Percentiles rank a stretch among this genome's conserved stretches.
These are phyloP conservation scores for Colletotrichum melonis DNA, from an alignment of 2,329 filamentous ascomycete genomes.

Conservation along the genomic window DNA sequence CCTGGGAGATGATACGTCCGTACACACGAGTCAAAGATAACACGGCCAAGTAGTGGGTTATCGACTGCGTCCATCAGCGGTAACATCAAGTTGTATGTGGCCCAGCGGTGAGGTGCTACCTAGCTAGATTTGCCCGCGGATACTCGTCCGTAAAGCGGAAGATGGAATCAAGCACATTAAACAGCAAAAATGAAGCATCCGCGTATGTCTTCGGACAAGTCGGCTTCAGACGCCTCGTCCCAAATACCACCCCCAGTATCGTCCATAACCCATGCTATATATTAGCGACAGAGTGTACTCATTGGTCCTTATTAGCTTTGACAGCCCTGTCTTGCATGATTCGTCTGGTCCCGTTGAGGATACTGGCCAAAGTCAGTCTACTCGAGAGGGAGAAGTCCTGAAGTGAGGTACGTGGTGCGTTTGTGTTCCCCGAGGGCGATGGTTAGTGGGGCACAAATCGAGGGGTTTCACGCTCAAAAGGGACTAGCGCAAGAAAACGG, in stretches of 20 bases:
- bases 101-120: too few relatives aligned
- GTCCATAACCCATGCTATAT: not conserved
- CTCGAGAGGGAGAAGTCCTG: not conserved
- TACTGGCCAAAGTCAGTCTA: slow-evolving; percentile 15
- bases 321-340: slow-evolving; percentile 13
- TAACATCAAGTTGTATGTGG: too few relatives aligned
- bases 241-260: not conserved
- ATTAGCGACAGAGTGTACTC: not conserved
- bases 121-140: too few relatives aligned
- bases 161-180: not conserved
- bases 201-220: not conserved
- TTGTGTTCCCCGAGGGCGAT: not conserved
- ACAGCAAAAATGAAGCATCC: not conserved
- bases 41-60: too few relatives aligned
- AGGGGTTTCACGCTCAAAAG: slow-evolving; percentile 32
- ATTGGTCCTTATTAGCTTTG: not conserved
- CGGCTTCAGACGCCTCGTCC: not conserved
- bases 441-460: slow-evolving; percentile 34
- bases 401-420: slow-evolving; percentile 1
- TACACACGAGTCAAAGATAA: too few relatives aligned
- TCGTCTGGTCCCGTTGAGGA: not conserved
- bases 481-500: slow-evolving; percentile 32
- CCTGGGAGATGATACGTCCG: not conserved
- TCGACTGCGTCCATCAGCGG: too few relatives aligned
- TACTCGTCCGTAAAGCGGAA: not conserved